Conservation (phyloP, 768 basidiomycete genomes). For the Mrakia gelida region DNA sequence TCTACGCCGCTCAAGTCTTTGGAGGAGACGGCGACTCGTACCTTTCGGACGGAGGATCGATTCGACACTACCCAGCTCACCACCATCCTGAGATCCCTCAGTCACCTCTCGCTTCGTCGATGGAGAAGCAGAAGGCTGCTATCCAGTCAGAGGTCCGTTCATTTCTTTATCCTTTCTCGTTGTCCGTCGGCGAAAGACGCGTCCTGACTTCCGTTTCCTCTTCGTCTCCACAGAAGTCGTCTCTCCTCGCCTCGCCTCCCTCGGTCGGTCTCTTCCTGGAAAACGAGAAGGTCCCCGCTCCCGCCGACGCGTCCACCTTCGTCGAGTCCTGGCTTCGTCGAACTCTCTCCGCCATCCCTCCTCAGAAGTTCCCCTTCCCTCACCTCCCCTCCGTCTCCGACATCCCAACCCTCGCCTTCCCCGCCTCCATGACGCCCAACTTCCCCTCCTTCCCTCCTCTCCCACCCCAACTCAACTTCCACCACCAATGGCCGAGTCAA, state of each 20-base stretch:
- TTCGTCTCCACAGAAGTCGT: neutral
- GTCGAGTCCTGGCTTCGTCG: conserved; percentile 28
- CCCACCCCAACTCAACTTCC: conserved; percentile 15
- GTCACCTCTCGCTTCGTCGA: conserved; percentile 5
- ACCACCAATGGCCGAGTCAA: neutral
- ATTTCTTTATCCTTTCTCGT: neutral
- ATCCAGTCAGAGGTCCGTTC: conserved; percentile 37
- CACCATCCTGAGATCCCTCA: conserved; percentile 21
- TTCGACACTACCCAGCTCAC: neutral
- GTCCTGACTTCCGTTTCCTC: conserved; percentile 28
- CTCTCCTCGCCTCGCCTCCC: neutral
- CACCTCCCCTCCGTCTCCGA: conserved; percentile 22
- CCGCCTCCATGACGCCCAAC: conserved; percentile 7
- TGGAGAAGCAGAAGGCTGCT: conserved; percentile 38
- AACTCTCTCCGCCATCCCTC: conserved; percentile 13
- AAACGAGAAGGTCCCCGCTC: neutral
- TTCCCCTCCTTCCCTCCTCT: conserved; percentile 22
- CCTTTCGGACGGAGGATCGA: conserved; percentile 16
- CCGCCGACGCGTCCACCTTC: neutral
- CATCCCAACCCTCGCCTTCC: conserved; percentile 18
- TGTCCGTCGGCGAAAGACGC: conserved; percentile 37
- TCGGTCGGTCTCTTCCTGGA: neutral
- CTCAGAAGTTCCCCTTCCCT: conserved; percentile 20
- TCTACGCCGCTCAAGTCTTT: conserved; percentile 16
- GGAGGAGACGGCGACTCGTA: conserved; percentile 12